Base-by-base conservation (phyloP, 805 yeast genomes). In the Myxozyma udenii region DNA sequence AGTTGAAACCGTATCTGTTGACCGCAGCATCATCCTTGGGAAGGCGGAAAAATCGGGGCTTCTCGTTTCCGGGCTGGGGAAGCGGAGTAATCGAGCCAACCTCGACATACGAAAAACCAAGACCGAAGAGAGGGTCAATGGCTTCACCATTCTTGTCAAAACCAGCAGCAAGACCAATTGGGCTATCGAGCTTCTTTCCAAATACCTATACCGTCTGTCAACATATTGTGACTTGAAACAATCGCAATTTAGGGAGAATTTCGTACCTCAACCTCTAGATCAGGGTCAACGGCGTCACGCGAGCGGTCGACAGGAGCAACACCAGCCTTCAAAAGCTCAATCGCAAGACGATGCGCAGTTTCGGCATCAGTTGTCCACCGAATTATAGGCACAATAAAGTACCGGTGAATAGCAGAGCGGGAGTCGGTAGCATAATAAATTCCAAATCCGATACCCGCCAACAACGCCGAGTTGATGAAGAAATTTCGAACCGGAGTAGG, bases 101-200 rank as follows among this genome's bases (percentile, higher is more conserved):
- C 69, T 91, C 98, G 58, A 88, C 93, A 67, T 87, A 87, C 14
- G 91, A 81, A 63, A 90, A 90, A 1, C 98, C 98, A 49, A 78
- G 66, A 57, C 82, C 76, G 61, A 84, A 83, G 53, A 91, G 74
- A 0, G 89, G 72, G 62, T 91, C 97, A 60, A 91, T 80, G 19
- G 87, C 95, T 64, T 88, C 95, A 46, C 87, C 98, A 64, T 90
- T 84, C 71, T 91, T 91, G 69, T 91, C 98, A 58, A 91, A 78
- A 11, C 98, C 98, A 23, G 98, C 98, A 44, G 98, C 97, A 62
- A 90, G 76, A 12, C 97, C 97, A 44, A 91, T 74, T 22, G 98
- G 97, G 50, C 84, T 83, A 19, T 76, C 75, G 65, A 91, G 71
- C 0, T 64, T 71, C 49, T 74, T 77, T 6, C 87, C 88, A 66